Conservation (phyloP, 345 rosid species). For the Camelina laxa region DNA sequence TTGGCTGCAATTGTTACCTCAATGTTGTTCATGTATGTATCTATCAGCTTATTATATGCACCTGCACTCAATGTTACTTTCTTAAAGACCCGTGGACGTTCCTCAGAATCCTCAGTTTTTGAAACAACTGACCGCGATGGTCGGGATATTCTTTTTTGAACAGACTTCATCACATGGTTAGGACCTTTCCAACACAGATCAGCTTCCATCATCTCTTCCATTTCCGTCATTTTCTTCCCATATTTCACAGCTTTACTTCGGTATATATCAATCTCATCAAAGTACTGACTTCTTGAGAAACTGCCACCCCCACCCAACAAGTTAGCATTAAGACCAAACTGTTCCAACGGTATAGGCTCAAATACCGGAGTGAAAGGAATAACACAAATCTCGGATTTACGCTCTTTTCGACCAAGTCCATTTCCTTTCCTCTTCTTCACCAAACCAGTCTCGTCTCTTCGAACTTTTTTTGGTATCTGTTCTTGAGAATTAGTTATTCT, state of each 20-base stretch:
- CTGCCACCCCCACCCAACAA: background rate
- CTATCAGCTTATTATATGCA: slow-evolving; percentile 72
- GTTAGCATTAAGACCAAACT: slow-evolving; percentile 45
- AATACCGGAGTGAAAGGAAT: slow-evolving; percentile 57
- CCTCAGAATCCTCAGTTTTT: slow-evolving; percentile 43
- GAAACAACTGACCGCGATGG: slow-evolving; percentile 24
- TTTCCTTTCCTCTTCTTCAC: slow-evolving; percentile 34
- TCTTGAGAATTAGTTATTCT: background rate
- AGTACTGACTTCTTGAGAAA: slow-evolving; percentile 32
- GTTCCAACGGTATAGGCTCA: slow-evolving; percentile 45
- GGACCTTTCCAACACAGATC: slow-evolving; percentile 54
- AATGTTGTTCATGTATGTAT: slow-evolving; percentile 75
- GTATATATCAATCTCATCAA: slow-evolving; percentile 43
- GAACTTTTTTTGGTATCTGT: background rate
- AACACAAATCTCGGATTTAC: slow-evolving; percentile 48
- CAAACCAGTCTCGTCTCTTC: slow-evolving; percentile 8
- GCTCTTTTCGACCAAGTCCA: slow-evolving; percentile 32
- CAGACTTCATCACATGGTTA: slow-evolving; percentile 23
- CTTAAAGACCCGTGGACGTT: slow-evolving; percentile 41
- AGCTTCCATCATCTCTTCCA: slow-evolving; percentile 57
- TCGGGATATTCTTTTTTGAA: slow-evolving; percentile 23
- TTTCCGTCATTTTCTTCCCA: slow-evolving; percentile 41
- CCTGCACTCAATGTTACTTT: slow-evolving; percentile 68
- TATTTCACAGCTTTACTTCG: slow-evolving; percentile 29
- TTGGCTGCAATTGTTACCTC: slow-evolving; percentile 59